These are phyloP conservation scores for Ascochyta lentis DNA, from an alignment of 2,329 filamentous ascomycete genomes.

Conservation along the genomic window DNA sequence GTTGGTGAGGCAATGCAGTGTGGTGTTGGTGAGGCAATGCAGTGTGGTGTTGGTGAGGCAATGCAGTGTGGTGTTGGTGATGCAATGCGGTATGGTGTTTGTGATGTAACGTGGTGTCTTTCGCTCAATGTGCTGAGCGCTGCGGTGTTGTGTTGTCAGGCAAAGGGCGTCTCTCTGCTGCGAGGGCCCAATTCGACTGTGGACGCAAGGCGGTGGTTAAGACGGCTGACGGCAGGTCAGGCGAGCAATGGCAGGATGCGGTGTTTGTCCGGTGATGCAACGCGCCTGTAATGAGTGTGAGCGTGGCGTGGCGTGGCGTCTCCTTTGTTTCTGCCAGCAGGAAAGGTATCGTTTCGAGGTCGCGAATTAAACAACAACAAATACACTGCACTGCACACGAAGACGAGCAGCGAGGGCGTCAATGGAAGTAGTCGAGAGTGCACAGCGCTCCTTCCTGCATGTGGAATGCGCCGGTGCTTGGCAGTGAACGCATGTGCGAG, in stretches of 20 bases:
- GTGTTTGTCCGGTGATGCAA: constrained; percentile 8
- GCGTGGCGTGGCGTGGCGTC: background rate
- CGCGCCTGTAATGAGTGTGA: constrained; percentile 5
- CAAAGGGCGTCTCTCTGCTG: background rate
- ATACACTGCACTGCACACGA: background rate
- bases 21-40: no score
- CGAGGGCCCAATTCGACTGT: background rate
- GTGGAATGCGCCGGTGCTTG: constrained; percentile 15
- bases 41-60: no score
- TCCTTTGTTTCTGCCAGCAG: no score
- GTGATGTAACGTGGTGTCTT: background rate
- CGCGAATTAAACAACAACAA: background rate
- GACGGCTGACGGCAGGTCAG: constrained; percentile 9
- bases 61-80: background rate
- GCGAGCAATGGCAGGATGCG: constrained; percentile 8
- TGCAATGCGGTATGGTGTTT: constrained; percentile 12
- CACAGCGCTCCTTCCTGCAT: background rate
- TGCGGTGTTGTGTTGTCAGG: no score
- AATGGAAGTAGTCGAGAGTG: background rate
- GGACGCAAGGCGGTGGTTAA: constrained; percentile 17
- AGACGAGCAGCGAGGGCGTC: background rate
- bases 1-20: no score
- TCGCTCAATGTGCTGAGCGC: background rate
- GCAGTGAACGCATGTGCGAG: constrained; percentile 18
- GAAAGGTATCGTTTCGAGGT: background rate